phyloP scores from a whole-genome alignment of 2,329 filamentous ascomycete species.

The Macrophomina pseudophaseolina region DNA sequence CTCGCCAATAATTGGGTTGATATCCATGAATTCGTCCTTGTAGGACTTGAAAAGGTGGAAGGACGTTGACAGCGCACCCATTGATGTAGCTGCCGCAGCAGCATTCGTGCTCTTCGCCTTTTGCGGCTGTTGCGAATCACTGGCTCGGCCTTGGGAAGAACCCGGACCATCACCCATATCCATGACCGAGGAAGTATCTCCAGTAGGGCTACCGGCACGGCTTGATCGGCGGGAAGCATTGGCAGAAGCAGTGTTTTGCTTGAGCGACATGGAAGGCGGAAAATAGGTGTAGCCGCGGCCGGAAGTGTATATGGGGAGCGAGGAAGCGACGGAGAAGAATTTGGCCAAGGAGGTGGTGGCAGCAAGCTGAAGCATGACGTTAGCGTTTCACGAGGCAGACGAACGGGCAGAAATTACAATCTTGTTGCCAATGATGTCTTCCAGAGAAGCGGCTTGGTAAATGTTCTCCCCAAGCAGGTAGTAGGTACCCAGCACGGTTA shows the following conservation, averaged over 20 bases:
- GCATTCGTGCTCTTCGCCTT: constrained; percentile 18
- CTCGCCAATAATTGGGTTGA: constrained; percentile 66
- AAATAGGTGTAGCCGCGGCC: constrained; percentile 65
- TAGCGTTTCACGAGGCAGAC: constrained; percentile 13
- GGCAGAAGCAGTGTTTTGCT: constrained; percentile 29
- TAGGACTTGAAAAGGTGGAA: constrained; percentile 59
- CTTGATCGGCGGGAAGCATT: constrained; percentile 41
- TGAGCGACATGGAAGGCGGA: constrained; percentile 51
- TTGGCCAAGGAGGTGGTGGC: constrained; percentile 62
- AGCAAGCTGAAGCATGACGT: constrained; percentile 50
- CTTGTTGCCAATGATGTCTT: constrained; percentile 61
- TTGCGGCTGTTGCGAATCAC: background rate
- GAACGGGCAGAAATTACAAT: constrained; percentile 45
- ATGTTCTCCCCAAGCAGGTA: constrained; percentile 66
- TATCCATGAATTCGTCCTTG: constrained; percentile 67
- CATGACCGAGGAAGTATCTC: constrained; percentile 30
- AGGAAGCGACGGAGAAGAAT: constrained; percentile 58
- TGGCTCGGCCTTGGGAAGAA: constrained; percentile 22
- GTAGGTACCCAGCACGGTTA: constrained; percentile 62
- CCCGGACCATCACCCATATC: constrained; percentile 32
- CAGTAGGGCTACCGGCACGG: constrained; percentile 45
- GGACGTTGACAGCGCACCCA: constrained; percentile 46
- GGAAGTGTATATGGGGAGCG: constrained; percentile 62
- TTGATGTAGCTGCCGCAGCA: constrained; percentile 34
- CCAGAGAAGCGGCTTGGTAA: constrained; percentile 66